These are phyloP conservation scores for Cicer judaicum DNA, from an alignment of 306 rosid genomes.

Conservation along the genomic window DNA sequence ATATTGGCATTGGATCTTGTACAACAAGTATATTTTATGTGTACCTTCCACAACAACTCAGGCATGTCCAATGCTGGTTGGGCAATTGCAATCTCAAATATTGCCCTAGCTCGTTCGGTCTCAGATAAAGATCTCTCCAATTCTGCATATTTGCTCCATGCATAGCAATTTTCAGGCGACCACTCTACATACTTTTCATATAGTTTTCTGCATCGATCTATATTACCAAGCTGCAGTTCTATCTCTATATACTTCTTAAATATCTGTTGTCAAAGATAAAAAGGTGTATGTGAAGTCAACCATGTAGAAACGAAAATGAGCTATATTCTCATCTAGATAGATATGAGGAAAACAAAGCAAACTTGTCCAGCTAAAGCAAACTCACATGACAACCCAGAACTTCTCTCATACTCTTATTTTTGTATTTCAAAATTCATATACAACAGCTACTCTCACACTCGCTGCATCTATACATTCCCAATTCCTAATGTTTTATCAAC, in stretches of 20 bases:
- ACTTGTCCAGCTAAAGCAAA: too few species aligned
- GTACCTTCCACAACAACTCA: conserved; percentile 86
- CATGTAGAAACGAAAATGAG: conserved; percentile 9
- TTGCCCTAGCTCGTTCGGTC: conserved; percentile 79
- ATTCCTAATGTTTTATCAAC: too few species aligned
- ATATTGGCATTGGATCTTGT: background rate
- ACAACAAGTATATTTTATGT: conserved; percentile 9
- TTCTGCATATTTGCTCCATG: conserved; percentile 87
- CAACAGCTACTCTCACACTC: too few species aligned
- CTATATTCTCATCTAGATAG: background rate
- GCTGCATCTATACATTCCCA: too few species aligned
- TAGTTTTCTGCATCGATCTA: conserved; percentile 75
- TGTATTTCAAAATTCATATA: too few species aligned
- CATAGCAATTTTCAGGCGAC: conserved; percentile 87
- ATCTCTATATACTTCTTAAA: conserved; percentile 95
- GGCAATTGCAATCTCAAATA: conserved; percentile 86
- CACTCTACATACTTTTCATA: conserved; percentile 82
- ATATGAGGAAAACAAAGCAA: background rate
- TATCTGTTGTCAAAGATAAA: conserved; percentile 57
- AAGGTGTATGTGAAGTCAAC: conserved; percentile 12
- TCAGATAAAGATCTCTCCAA: conserved; percentile 76
- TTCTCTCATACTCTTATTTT: too few species aligned
- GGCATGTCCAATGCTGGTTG: conserved; percentile 93
- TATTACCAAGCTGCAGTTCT: conserved; percentile 83
- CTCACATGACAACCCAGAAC: too few species aligned